Percentiles rank a stretch among this genome's conserved stretches.
Evolutionary conservation across 2,329 filamentous ascomycete genomes (phyloP).

Genomic region (Chaetomium sp.): DNA sequence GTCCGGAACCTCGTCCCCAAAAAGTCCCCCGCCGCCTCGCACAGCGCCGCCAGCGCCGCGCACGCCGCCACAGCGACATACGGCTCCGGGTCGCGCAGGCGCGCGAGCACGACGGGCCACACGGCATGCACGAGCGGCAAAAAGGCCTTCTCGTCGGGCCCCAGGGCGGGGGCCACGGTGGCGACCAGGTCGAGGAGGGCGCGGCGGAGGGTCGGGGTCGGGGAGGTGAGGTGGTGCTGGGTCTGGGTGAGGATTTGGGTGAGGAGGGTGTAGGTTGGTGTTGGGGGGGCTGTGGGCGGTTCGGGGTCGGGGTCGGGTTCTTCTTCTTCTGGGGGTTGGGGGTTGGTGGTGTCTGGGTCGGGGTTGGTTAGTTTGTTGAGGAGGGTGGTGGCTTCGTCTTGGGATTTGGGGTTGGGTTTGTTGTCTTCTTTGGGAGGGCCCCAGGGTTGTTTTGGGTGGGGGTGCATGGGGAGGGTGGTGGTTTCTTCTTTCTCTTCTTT

Average conservation of each 20-base stretch:
- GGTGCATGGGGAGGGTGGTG: conserved; percentile 33
- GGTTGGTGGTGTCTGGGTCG: conserved; percentile 42
- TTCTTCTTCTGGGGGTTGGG: conserved; percentile 29
- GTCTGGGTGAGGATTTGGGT: conserved; percentile 80
- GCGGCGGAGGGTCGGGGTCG: conserved; percentile 75
- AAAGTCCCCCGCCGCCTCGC: conserved; percentile 76
- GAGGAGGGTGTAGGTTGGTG: conserved; percentile 72
- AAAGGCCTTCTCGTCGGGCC: conserved; percentile 77
- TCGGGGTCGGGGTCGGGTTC: conserved; percentile 37
- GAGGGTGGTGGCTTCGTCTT: conserved; percentile 32
- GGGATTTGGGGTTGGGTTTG: conserved; percentile 35
- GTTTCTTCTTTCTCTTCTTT: conserved; percentile 35
- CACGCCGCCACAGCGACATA: conserved; percentile 73
- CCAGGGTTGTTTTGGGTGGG: conserved; percentile 45
- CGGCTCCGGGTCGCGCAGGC: conserved; percentile 66
- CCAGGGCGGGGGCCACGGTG: conserved; percentile 71
- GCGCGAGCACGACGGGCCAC: conserved; percentile 79
- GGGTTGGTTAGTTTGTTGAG: conserved; percentile 41
- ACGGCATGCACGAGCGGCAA: conserved; percentile 86
- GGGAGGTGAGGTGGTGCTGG: conserved; percentile 87
- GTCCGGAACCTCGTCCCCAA: conserved; percentile 73
- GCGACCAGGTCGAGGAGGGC: conserved; percentile 76
- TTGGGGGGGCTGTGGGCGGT: conserved; percentile 61
- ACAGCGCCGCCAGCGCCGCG: conserved; percentile 68
- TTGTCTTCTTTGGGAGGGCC: conserved; percentile 33